Evolutionary conservation across 352 stramenopile species (phyloP), one percentile per base, ranked within the genome.

Genomic region (Phytophthora ramorum): DNA sequence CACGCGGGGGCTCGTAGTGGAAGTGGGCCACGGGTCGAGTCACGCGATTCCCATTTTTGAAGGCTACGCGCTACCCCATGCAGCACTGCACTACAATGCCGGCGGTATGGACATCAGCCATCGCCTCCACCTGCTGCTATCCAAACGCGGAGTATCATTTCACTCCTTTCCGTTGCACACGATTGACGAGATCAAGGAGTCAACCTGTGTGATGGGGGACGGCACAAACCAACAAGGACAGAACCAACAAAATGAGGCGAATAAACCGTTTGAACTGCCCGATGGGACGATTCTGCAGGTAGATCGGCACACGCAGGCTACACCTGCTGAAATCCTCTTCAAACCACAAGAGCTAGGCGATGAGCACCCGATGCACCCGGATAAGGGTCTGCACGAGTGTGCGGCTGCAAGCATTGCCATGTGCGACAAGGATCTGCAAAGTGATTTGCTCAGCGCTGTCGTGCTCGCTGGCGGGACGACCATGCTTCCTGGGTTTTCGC

Each of bases 291-390:
- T 95, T 28, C 64, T 98, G 20, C 83, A 92, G 24, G 79, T 97
- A 30, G 87, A 94, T 68, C 80, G 75, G 16, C 73, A 91, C n/a
- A 92, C 86, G 3, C 89, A 92, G 19, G 71, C 75, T 19, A 66
- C 69, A 8, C 84, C 85, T 0, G 85, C 85, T 13, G 90, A 97
- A 58, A 71, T 94, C 20, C 71, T 98, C 30, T 97, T 97, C 66
- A 78, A 90, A 20, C 88, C 91, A 1, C 81, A 87, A 10, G 76
- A 98, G 41, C 78, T 97, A 20, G 91, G 98, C 45, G 94, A 98
- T 52, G 98, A 99, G 71, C 97, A 98, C 64, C 87, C 92, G 4
- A 48, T 72, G 30, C 72, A 75, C 4, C 75, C 79, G 0, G 74
- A 62, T 1, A 90, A 88, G 55, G 79, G 79, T 69, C 89, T 91